Percentiles rank a stretch among this genome's conserved stretches.
Evolutionary conservation across 2,329 filamentous ascomycete genomes (phyloP).

Genomic region (Spiromastix sp.): DNA sequence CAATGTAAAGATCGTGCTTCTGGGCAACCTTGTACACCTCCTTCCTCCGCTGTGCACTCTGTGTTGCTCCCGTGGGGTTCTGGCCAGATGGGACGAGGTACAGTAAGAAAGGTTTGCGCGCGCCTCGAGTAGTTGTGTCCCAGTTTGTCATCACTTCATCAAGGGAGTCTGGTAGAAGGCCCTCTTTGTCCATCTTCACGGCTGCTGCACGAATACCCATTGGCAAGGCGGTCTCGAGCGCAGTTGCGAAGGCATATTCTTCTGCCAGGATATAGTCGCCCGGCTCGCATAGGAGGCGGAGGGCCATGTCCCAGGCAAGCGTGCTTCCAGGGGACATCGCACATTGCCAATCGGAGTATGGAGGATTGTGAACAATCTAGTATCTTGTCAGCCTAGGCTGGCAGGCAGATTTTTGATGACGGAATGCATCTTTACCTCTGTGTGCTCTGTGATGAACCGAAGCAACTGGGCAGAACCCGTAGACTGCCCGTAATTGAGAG

Average conservation of each 20-base stretch:
- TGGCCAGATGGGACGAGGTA: constrained; percentile 74
- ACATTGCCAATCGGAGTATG: constrained; percentile 83
- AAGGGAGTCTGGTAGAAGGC: constrained; percentile 51
- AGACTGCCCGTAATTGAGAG: constrained; percentile 87
- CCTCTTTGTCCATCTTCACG: constrained; percentile 56
- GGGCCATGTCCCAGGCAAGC: constrained; percentile 68
- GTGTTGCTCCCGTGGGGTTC: constrained; percentile 83
- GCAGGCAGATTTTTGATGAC: neutral
- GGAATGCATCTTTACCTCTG: constrained; percentile 48
- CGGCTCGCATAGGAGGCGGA: constrained; percentile 69
- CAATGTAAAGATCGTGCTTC: constrained; percentile 75
- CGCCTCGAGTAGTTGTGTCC: constrained; percentile 47
- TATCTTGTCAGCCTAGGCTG: constrained; percentile 6
- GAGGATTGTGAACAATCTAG: constrained; percentile 66
- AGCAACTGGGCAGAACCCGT: constrained; percentile 77
- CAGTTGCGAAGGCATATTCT: constrained; percentile 80
- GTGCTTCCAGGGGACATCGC: constrained; percentile 79
- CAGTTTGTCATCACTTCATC: constrained; percentile 56
- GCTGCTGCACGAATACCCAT: constrained; percentile 52
- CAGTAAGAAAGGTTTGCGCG: constrained; percentile 55
- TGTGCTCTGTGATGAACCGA: constrained; percentile 88
- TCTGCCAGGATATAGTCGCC: constrained; percentile 76
- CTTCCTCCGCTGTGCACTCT: constrained; percentile 54
- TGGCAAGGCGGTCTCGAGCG: constrained; percentile 54
- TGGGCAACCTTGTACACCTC: constrained; percentile 68